Conservation (phyloP, 73 alveolate genomes). For the Symbiodinium natans region DNA sequence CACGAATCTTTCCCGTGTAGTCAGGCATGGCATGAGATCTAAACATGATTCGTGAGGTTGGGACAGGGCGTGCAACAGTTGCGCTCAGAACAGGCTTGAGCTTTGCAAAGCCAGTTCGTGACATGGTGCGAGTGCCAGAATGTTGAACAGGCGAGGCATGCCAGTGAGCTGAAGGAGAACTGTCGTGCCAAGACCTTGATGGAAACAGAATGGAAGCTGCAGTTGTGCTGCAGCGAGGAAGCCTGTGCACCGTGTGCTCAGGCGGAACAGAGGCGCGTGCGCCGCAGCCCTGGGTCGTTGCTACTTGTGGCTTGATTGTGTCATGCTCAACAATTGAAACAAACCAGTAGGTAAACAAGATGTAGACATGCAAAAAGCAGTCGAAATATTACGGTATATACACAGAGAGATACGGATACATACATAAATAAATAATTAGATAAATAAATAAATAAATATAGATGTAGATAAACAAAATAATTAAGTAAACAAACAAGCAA, state of each 20-base stretch:
- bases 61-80: constrained; percentile 60
- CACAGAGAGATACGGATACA: too few species aligned
- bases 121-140: neutral
- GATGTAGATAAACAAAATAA: too few species aligned
- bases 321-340: too few species aligned
- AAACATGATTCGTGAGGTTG: neutral
- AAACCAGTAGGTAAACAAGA: too few species aligned
- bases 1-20: neutral
- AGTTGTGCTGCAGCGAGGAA: neutral
- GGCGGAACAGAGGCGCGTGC: constrained; percentile 31
- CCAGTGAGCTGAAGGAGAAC: constrained; percentile 42
- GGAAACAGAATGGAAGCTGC: too few species aligned
- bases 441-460: too few species aligned
- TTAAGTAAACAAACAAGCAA: too few species aligned
- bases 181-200: neutral
- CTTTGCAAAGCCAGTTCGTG: neutral
- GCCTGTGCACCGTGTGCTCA: neutral
- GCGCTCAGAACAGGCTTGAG: constrained; percentile 53
- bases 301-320: too few species aligned
- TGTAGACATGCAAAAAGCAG: too few species aligned
- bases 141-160: constrained; percentile 37
- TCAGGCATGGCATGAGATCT: neutral
- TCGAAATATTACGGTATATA: too few species aligned
- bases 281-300: too few species aligned
- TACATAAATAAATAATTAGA: too few species aligned